Evolutionary conservation across 106 monocot species (phyloP).

Genomic region (Dioscorea zingiberensis): DNA sequence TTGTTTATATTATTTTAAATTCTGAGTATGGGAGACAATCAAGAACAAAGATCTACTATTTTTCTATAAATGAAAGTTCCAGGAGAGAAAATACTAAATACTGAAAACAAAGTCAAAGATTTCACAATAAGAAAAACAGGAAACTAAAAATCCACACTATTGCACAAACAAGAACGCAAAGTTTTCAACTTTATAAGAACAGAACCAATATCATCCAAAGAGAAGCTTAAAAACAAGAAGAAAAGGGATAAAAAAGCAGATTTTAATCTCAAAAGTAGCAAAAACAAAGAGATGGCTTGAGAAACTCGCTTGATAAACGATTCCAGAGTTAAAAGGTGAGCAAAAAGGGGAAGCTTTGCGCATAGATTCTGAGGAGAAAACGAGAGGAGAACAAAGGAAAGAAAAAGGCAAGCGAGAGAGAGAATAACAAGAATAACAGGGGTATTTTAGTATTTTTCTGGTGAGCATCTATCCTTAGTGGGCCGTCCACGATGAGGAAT

Average conservation of each 20-base stretch:
- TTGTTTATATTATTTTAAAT: constrained; percentile 1
- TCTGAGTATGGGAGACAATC: neutral
- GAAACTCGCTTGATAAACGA: neutral
- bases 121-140: too few relatives aligned
- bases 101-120: too few relatives aligned
- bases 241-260: neutral
- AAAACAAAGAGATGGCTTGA: too few relatives aligned
- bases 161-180: too few relatives aligned
- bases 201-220: too few relatives aligned
- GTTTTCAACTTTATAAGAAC: too few relatives aligned
- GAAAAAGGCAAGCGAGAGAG: neutral
- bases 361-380: neutral
- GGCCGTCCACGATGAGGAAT: neutral
- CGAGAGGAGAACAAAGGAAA: neutral
- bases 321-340: neutral
- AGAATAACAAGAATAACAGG: neutral
- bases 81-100: too few relatives aligned
- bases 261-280: too few relatives aligned
- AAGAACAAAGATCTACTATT: too few relatives aligned
- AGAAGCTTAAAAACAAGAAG: neutral
- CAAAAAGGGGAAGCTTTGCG: neutral
- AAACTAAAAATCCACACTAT: too few relatives aligned
- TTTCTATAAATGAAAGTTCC: too few relatives aligned
- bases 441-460: neutral
- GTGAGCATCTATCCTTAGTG: neutral